phyloP scores from a whole-genome alignment of 495 filamentous ascomycete genomes.

The Penicillium bovifimosum region DNA sequence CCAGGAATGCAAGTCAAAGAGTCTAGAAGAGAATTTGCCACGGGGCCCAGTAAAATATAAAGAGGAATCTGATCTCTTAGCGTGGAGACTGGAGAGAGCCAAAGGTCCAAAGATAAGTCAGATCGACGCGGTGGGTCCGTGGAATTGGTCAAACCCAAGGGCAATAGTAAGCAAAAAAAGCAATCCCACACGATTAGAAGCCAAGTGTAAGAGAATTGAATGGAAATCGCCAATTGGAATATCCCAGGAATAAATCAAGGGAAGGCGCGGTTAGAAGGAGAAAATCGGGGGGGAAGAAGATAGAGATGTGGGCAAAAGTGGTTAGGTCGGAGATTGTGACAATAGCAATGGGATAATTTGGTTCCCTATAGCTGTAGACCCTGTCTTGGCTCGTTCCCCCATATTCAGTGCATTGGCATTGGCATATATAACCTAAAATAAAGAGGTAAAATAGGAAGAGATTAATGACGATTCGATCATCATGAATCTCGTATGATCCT shows the following conservation, averaged over 20 bases:
- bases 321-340: slow-evolving; percentile 6
- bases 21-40: slow-evolving; percentile 17
- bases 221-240: background rate
- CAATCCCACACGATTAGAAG: background rate
- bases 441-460: too few species aligned
- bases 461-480: too few species aligned
- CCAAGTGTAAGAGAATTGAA: background rate
- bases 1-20: slow-evolving; percentile 1
- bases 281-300: background rate
- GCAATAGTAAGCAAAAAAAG: background rate
- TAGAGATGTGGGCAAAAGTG: background rate
- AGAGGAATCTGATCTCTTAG: background rate
- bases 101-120: slow-evolving; percentile 7
- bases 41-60: slow-evolving; percentile 8
- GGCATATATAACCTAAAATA: too few species aligned
- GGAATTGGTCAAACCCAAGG: background rate
- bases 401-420: too few species aligned
- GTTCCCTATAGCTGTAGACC: too few species aligned
- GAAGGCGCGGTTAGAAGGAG: slow-evolving; percentile 13
- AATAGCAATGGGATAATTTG: slow-evolving; percentile 13
- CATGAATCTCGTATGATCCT: too few species aligned
- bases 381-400: too few species aligned
- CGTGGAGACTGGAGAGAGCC: background rate
- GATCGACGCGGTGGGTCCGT: slow-evolving; percentile 4
- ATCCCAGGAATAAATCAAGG: background rate